Conservation (phyloP, 2,329 filamentous ascomycete species). For the Alternaria rosae region DNA sequence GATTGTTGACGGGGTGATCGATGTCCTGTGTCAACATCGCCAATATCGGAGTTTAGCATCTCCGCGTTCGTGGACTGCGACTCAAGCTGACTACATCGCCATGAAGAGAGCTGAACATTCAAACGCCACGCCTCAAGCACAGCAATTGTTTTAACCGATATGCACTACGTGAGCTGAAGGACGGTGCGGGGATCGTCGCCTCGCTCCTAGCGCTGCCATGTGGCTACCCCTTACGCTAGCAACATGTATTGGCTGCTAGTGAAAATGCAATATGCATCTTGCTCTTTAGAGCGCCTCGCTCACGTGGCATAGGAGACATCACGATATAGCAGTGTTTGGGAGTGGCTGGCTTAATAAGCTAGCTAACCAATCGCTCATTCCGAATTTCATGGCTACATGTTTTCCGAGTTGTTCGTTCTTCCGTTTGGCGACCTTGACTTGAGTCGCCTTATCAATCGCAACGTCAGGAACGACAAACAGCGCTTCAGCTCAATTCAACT, state of each 20-base stretch:
- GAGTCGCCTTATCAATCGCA: too few relatives aligned
- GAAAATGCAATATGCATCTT: constrained; percentile 7
- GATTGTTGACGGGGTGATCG: background rate
- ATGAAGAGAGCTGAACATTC: background rate
- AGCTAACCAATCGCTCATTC: background rate
- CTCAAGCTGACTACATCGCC: background rate
- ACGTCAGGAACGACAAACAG: too few relatives aligned
- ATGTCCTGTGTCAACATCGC: background rate
- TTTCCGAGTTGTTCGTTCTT: background rate
- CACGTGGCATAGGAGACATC: background rate
- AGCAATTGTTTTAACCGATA: background rate
- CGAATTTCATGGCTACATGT: fast-evolving
- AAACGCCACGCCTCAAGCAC: constrained; percentile 2
- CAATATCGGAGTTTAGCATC: background rate
- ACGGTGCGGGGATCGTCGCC: background rate
- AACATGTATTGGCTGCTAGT: background rate
- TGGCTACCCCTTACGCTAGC: constrained; percentile 12
- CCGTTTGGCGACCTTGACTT: background rate
- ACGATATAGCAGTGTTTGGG: background rate
- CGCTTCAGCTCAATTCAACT: too few relatives aligned
- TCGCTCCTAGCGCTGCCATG: constrained; percentile 1
- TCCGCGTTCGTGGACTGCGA: background rate
- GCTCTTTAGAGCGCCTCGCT: background rate
- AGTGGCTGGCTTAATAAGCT: background rate
- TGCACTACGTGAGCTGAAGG: background rate